Evolutionary conservation across 768 basidiomycete species (phyloP).

Genomic region (Heimioporus sp.): DNA sequence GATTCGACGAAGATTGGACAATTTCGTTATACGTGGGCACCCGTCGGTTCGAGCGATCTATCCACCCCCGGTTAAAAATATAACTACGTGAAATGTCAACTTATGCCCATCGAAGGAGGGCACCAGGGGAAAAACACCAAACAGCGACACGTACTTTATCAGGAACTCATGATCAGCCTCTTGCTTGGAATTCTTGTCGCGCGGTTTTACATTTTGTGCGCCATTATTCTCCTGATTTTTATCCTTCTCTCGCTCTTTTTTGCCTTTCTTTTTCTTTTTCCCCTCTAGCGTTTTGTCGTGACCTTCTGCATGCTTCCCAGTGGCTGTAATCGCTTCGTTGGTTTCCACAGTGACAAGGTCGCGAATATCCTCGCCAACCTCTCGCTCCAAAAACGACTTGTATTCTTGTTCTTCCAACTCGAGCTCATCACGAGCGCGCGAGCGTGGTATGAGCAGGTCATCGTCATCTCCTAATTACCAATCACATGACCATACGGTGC

Average conservation of each 20-base stretch:
- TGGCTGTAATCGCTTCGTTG: constrained; percentile 10
- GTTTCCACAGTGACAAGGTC: constrained; percentile 58
- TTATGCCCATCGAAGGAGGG: too few relatives aligned
- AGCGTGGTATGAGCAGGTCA: constrained; percentile 69
- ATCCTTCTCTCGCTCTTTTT: constrained; percentile 33
- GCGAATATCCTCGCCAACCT: constrained; percentile 74
- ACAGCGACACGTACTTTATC: constrained; percentile 62
- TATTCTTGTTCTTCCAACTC: constrained; percentile 87
- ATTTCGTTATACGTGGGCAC: constrained; percentile 88
- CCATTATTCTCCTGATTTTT: constrained; percentile 24
- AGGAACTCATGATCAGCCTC: constrained; percentile 85
- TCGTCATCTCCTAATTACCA: constrained; percentile 49
- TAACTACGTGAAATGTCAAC: constrained; percentile 53
- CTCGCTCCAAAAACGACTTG: constrained; percentile 72
- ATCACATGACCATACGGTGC: not conserved
- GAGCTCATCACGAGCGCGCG: constrained; percentile 74
- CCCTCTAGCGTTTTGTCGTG: constrained; percentile 27
- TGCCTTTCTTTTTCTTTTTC: constrained; percentile 34
- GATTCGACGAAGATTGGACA: constrained; percentile 40
- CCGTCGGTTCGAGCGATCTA: constrained; percentile 71
- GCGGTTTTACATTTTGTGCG: constrained; percentile 8
- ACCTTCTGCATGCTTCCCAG: constrained; percentile 22
- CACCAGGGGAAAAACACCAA: too few relatives aligned
- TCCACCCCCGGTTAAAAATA: constrained; percentile 97
- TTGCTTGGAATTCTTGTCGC: constrained; percentile 42